A percentile compares a stretch with the other conserved stretches of the same genome.
Evolutionary conservation across 306 rosid genomes (phyloP).

Genomic region (Begonia peltatifolia): DNA sequence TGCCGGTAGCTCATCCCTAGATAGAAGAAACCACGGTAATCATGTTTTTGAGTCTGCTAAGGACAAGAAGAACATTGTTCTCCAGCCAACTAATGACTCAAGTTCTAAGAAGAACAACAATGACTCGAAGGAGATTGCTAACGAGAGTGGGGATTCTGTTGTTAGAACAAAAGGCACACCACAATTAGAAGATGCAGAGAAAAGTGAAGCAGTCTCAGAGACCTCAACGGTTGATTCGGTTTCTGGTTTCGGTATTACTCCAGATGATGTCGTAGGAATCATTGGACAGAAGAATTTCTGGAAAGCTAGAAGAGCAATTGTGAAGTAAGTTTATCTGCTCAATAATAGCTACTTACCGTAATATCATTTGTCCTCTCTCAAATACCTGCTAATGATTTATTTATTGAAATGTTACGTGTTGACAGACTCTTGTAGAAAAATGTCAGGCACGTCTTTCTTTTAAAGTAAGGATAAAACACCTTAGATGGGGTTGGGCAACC

Average conservation of each 20-base stretch:
- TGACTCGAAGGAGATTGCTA: slow-evolving; percentile 24
- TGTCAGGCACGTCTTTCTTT: neutral
- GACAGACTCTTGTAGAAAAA: neutral
- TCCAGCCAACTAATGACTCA: slow-evolving; percentile 19
- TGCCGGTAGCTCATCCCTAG: slow-evolving; percentile 18
- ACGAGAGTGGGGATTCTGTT: slow-evolving; percentile 19
- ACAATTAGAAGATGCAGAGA: slow-evolving; percentile 31
- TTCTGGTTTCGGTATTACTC: slow-evolving; percentile 39
- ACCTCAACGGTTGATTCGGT: slow-evolving; percentile 45
- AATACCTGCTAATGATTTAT: neutral
- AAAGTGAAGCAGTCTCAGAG: slow-evolving; percentile 52
- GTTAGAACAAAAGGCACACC: slow-evolving; percentile 19
- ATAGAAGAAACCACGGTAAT: slow-evolving; percentile 23
- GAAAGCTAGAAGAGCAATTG: slow-evolving; percentile 91
- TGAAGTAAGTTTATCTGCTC: slow-evolving; percentile 45
- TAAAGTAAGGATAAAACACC: neutral
- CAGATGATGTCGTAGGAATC: slow-evolving; percentile 77
- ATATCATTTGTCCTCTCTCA: neutral
- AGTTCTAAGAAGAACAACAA: slow-evolving; percentile 19
- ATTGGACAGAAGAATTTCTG: slow-evolving; percentile 91
- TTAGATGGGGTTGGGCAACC: neutral
- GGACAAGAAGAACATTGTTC: slow-evolving; percentile 22
- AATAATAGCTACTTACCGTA: slow-evolving; percentile 9
- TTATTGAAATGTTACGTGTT: neutral
- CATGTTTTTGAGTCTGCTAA: slow-evolving; percentile 29